Evolutionary conservation across 129 eudicot species (phyloP).

Genomic region (Centella asiatica): DNA sequence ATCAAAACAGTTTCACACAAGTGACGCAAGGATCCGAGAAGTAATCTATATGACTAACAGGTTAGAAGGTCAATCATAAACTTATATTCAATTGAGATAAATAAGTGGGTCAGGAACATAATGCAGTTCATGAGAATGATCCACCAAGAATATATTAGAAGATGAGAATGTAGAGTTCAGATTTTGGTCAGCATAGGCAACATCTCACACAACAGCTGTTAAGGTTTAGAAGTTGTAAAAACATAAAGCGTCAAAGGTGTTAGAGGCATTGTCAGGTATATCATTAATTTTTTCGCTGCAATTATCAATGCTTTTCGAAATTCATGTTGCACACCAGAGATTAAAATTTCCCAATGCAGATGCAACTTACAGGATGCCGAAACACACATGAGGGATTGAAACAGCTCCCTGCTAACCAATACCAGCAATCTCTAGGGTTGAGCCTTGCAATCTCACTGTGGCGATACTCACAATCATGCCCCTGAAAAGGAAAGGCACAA

Average conservation of each 20-base stretch:
- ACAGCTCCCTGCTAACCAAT: slow-evolving; percentile 58
- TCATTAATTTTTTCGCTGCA: no score
- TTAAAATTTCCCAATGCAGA: background rate
- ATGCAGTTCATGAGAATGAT: background rate
- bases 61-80: background rate
- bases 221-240: no score
- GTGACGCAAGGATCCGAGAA: background rate
- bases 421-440: slow-evolving; percentile 79
- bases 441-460: slow-evolving; percentile 63
- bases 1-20: slow-evolving; percentile 6
- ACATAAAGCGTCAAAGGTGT: no score
- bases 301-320: no score
- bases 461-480: slow-evolving; percentile 58
- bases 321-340: background rate
- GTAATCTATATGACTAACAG: background rate
- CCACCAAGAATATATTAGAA: background rate
- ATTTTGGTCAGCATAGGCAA: background rate
- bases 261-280: no score
- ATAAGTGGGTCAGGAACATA: background rate
- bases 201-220: no score
- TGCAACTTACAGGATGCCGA: slow-evolving; percentile 68
- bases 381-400: slow-evolving; percentile 49
- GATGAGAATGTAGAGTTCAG: background rate
- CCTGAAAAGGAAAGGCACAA: slow-evolving; percentile 32
- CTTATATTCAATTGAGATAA: background rate